Evolutionary conservation across 371 early-diverging fungal species (phyloP).

Genomic region (Chytridium lagenaria): DNA sequence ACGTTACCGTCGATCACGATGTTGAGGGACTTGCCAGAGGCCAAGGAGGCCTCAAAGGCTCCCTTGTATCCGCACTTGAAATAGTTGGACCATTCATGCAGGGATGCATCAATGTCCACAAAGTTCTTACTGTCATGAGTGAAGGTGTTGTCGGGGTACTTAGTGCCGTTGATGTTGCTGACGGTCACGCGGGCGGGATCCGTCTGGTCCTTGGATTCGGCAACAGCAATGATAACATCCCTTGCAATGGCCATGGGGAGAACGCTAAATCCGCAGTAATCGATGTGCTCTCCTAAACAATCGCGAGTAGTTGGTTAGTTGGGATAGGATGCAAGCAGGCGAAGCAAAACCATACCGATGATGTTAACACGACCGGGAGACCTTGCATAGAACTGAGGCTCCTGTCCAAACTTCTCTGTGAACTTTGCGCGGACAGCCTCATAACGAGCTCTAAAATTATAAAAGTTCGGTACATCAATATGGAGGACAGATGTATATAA

Average conservation of each 20-base stretch:
- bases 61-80: conserved; percentile 86
- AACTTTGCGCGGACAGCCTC: conserved; percentile 63
- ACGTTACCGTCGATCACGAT: conserved; percentile 83
- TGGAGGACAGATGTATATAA: not conserved
- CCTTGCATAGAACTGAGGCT: conserved; percentile 83
- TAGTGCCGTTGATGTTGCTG: conserved; percentile 63
- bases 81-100: conserved; percentile 85
- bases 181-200: conserved; percentile 61
- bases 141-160: conserved; percentile 71
- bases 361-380: conserved; percentile 94
- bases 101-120: conserved; percentile 72
- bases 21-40: conserved; percentile 57
- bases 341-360: conserved; percentile 69
- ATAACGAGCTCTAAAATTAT: conserved; percentile 60
- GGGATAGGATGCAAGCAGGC: too few relatives aligned
- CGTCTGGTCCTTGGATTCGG: conserved; percentile 30
- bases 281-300: conserved; percentile 82
- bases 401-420: conserved; percentile 62
- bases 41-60: conserved; percentile 20
- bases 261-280: conserved; percentile 93
- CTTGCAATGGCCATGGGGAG: conserved; percentile 95
- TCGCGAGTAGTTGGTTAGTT: too few relatives aligned
- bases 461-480: too few relatives aligned
- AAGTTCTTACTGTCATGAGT: conserved; percentile 52
- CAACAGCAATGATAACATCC: conserved; percentile 69